Evolutionary conservation across 1,284 basidiomycete species (phyloP), one percentile per base, ranked within the genome.

Genomic region (Trametes pubescens): DNA sequence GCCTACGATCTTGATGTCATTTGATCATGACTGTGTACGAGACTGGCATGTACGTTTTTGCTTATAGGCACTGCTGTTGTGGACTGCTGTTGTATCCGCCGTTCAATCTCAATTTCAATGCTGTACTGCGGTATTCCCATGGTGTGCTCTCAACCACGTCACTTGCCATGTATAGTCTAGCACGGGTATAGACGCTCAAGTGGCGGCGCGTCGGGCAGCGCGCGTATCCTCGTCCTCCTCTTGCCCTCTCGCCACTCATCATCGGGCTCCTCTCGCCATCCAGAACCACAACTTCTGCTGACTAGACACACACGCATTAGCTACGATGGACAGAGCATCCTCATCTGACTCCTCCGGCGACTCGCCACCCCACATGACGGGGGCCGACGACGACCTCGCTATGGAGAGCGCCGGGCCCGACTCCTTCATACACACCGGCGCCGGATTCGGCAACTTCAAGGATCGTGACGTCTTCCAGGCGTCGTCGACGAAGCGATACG

Each of bases 331-430:
- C 29, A 34, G 52, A 43, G 29, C 46, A 40, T 55, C 46, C 18
- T 61, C 59, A 14, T 62, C 61, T 2, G 61, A 58, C n/a, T 62
- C 61, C 14, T 62, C 61, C 3, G 38, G 51, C 13, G 56, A 54
- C 51, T 62, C 61, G 22, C 61, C 61, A 11, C 51, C 56, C 3
- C 51, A 35, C 43, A 11, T 44, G 14, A 43, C 40, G 9, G 24
- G 16, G 29, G 24, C n/a, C 32, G 61, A 62, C 3, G 61, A 62
- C 37, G 53, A 54, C 34, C 26, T 47, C 16, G 32, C 43, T n/a
- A 6, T 44, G 6, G 59, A 61, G 13, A 21, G 32, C 43, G 22
- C 21, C 4, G 29, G 29, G 51, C 26, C n/a, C 1, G 21, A 29
- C 4, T 24, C 46, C 14, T 57, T 10, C 48, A 24, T 34, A 26